Percentiles rank a stretch among this genome's conserved stretches.
Conservation (phyloP, 2,329 filamentous ascomycete species). For the Colletotrichum horii region DNA sequence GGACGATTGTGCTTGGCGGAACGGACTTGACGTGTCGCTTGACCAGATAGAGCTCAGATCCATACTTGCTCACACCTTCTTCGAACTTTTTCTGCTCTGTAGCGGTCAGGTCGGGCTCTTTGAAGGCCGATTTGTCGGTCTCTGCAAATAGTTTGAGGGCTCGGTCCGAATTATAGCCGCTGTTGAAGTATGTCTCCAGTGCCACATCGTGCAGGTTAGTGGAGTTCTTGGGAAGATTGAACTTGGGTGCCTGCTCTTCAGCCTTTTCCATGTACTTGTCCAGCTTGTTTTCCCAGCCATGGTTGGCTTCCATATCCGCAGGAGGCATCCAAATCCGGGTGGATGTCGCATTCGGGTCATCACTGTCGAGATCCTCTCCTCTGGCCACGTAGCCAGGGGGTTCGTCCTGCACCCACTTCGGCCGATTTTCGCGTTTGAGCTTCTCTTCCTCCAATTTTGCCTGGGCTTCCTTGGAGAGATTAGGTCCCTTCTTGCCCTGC, state of each 20-base stretch:
- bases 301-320: constrained; percentile 58
- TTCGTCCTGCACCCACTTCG: constrained; percentile 93
- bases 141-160: constrained; percentile 74
- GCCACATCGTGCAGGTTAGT: constrained; percentile 91
- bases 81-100: constrained; percentile 90
- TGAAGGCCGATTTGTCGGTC: constrained; percentile 74
- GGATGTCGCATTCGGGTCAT: constrained; percentile 77
- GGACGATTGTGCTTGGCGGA: constrained; percentile 79
- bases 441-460: constrained; percentile 85
- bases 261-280: constrained; percentile 79
- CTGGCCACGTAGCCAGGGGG: constrained; percentile 84
- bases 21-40: constrained; percentile 86
- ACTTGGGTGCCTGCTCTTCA: constrained; percentile 65
- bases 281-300: constrained; percentile 61
- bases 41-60: constrained; percentile 85
- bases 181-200: constrained; percentile 72
- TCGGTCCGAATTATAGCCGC: constrained; percentile 72
- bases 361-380: constrained; percentile 76
- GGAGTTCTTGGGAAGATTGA: constrained; percentile 76
- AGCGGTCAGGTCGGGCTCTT: constrained; percentile 81
- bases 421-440: constrained; percentile 77
- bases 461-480: constrained; percentile 78
- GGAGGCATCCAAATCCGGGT: constrained; percentile 82
- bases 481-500: constrained; percentile 78
- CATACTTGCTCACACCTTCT: constrained; percentile 86